Conservation (phyloP, 768 basidiomycete genomes). For the Gelatoporia subvermispora region DNA sequence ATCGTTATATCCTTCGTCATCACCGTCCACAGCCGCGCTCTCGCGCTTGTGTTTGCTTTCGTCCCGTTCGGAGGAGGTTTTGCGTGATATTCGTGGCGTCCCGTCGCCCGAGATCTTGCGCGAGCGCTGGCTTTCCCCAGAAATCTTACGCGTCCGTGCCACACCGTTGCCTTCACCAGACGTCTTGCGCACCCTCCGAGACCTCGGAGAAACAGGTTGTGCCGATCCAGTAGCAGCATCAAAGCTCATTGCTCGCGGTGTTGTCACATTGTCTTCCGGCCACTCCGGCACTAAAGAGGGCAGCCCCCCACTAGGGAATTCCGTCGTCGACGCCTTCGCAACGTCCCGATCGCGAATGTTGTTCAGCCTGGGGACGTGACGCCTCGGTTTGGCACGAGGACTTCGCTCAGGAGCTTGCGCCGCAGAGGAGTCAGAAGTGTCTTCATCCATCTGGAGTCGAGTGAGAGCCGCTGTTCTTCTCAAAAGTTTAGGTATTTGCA, state of each 20-base stretch:
- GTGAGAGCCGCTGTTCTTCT: slow-evolving; percentile 10
- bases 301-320: slow-evolving; percentile 29
- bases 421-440: slow-evolving; percentile 50
- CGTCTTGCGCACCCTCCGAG: slow-evolving; percentile 17
- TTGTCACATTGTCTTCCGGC: slow-evolving; percentile 43
- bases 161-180: slow-evolving; percentile 17
- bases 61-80: slow-evolving; percentile 29
- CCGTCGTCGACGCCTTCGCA: slow-evolving; percentile 11
- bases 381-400: slow-evolving; percentile 50
- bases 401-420: slow-evolving; percentile 31
- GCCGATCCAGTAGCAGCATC: slow-evolving; percentile 27
- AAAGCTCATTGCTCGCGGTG: slow-evolving; percentile 55
- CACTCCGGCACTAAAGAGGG: slow-evolving; percentile 47
- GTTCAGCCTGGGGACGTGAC: slow-evolving; percentile 40
- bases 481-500: slow-evolving; percentile 4
- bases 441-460: slow-evolving; percentile 20
- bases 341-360: slow-evolving; percentile 42
- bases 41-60: slow-evolving; percentile 39
- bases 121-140: slow-evolving; percentile 24
- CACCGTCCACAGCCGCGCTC: slow-evolving; percentile 71
- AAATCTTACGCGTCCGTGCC: slow-evolving; percentile 36
- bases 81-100: slow-evolving; percentile 11
- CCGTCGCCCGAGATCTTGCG: slow-evolving; percentile 27
- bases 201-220: slow-evolving; percentile 24
- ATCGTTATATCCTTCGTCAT: slow-evolving; percentile 73